Percentiles rank a stretch among this genome's conserved stretches.
Conservation (phyloP, 2,329 filamentous ascomycete genomes). For the Pseudogymnoascus sp. region DNA sequence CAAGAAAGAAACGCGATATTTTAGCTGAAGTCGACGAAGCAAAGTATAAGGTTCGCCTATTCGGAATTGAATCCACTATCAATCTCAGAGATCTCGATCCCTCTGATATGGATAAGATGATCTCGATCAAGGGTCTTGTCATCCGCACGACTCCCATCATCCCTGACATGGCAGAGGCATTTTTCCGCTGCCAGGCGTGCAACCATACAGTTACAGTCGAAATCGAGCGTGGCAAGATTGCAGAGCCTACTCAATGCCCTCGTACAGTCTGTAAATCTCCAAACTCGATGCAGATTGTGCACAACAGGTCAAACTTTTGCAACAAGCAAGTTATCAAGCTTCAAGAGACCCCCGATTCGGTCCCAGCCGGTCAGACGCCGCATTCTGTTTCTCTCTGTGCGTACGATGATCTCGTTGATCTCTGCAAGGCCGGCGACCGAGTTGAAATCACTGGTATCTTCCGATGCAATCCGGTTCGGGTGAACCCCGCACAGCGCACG, state of each 20-base stretch:
- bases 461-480: conserved; percentile 83
- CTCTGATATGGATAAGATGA: conserved; percentile 89
- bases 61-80: conserved; percentile 75
- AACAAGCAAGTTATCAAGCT: conserved; percentile 99
- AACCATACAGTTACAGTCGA: conserved; percentile 85
- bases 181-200: conserved; percentile 92
- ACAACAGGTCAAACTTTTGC: conserved; percentile 89
- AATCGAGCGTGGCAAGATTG: conserved; percentile 91
- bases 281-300: conserved; percentile 97
- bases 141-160: conserved; percentile 95
- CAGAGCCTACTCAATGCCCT: conserved; percentile 85
- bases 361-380: conserved; percentile 92
- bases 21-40: conserved; percentile 69
- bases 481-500: conserved; percentile 86
- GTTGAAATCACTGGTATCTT: conserved; percentile 96
- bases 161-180: conserved; percentile 97
- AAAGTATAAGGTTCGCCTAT: conserved; percentile 80
- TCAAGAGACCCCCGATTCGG: conserved; percentile 90
- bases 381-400: conserved; percentile 94
- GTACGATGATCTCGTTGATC: conserved; percentile 94
- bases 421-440: conserved; percentile 95
- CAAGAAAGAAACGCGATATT: conserved; percentile 41
- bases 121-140: conserved; percentile 90
- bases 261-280: conserved; percentile 70
- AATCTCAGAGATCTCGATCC: conserved; percentile 94